Conservation (phyloP, 129 eudicot species). For the Centella asiatica region DNA sequence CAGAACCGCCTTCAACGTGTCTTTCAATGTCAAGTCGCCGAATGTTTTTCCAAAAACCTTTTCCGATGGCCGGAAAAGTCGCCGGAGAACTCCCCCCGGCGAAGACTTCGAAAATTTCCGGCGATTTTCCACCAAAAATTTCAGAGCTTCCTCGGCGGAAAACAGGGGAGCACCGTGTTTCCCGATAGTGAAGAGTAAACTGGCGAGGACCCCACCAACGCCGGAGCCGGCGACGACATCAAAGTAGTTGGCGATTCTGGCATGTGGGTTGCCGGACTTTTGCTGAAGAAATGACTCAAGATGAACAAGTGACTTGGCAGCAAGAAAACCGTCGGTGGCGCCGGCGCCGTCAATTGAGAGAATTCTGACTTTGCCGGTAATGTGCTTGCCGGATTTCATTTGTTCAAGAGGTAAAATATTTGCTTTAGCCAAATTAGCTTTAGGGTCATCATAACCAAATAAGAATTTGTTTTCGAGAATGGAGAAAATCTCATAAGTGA, state of each 20-base stretch:
- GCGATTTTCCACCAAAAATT: slow-evolving; percentile 30
- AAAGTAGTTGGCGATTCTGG: slow-evolving; percentile 57
- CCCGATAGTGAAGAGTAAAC: slow-evolving; percentile 46
- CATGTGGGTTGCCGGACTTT: slow-evolving; percentile 48
- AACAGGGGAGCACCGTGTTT: slow-evolving; percentile 48
- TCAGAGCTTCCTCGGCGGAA: slow-evolving; percentile 47
- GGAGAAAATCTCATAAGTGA: slow-evolving; percentile 61
- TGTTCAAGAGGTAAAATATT: slow-evolving; percentile 10
- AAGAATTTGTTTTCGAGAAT: slow-evolving; percentile 76
- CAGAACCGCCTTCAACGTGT: slow-evolving; percentile 59
- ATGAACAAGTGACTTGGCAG: slow-evolving; percentile 43
- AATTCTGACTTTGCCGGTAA: slow-evolving; percentile 49
- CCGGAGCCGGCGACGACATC: slow-evolving; percentile 83
- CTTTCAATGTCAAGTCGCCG: slow-evolving; percentile 50
- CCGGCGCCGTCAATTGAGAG: slow-evolving; percentile 69
- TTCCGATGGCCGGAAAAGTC: slow-evolving; percentile 22
- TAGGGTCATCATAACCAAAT: slow-evolving; percentile 33
- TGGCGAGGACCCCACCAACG: slow-evolving; percentile 56
- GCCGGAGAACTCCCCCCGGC: slow-evolving; percentile 26
- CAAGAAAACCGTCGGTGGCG: slow-evolving; percentile 48
- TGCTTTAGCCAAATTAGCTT: not conserved
- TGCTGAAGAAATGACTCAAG: slow-evolving; percentile 44
- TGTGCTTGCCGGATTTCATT: slow-evolving; percentile 16
- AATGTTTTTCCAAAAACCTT: slow-evolving; percentile 38
- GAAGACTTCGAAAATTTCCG: slow-evolving; percentile 17